Percentiles rank a stretch among this genome's conserved stretches.
Evolutionary conservation across 257 asterid species (phyloP).

Genomic region (Scutellaria barbata): DNA sequence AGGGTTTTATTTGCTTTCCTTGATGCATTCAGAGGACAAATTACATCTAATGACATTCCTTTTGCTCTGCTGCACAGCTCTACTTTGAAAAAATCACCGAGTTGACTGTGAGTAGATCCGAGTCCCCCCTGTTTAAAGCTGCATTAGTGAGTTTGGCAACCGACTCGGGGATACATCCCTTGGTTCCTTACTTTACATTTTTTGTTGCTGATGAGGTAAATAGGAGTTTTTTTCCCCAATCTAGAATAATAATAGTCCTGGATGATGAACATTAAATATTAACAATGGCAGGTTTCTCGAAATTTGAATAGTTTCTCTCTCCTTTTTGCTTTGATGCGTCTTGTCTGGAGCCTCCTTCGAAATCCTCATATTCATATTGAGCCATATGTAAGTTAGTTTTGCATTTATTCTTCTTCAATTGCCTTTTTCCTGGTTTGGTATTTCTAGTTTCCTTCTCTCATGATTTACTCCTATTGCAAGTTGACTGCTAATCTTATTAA

Average conservation of each 20-base stretch:
- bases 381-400: constrained; percentile 79
- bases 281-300: constrained; percentile 76
- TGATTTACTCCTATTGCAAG: constrained; percentile 2
- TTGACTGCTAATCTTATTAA: neutral
- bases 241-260: constrained; percentile 22
- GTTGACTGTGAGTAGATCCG: constrained; percentile 74
- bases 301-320: constrained; percentile 71
- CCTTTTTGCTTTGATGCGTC: constrained; percentile 95
- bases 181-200: constrained; percentile 94
- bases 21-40: constrained; percentile 30
- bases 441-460: constrained; percentile 17
- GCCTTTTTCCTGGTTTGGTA: neutral
- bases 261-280: constrained; percentile 26
- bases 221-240: constrained; percentile 4
- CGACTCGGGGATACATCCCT: constrained; percentile 96
- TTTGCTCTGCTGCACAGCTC: constrained; percentile 64
- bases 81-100: constrained; percentile 96
- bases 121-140: constrained; percentile 74
- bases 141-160: constrained; percentile 93
- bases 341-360: constrained; percentile 91
- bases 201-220: constrained; percentile 93
- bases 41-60: constrained; percentile 12
- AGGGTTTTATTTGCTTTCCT: constrained; percentile 28
- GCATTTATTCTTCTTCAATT: constrained; percentile 22
- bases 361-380: constrained; percentile 91